Evolutionary conservation across 768 basidiomycete species (phyloP), one percentile per base, ranked within the genome.

Genomic region (Podaxis sp.): DNA sequence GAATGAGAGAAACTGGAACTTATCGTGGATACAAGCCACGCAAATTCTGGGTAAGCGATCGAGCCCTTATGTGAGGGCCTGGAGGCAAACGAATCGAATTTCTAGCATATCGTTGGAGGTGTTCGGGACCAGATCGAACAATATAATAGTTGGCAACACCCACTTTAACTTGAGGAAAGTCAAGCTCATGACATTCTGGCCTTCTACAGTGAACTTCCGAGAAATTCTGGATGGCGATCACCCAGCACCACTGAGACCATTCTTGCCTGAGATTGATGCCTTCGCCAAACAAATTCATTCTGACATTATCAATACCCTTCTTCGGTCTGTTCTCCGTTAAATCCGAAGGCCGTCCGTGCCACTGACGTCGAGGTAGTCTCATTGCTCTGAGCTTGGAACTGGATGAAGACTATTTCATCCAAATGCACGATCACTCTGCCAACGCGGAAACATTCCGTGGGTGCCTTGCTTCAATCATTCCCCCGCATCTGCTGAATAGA

Each of bases 21-120:
- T 83, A 77, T 63, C 77, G 81, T 63, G 83, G 83, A 1, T 85
- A 85, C 64, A 85, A 85, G 65, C 72, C 71, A 4, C 73, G 79
- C 4, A 73, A 77, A 50, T 81, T 81, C 60, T 84, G 78, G 79
- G 81, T 82, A 58, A 21, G 68, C 44, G 27, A 32, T 6, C 4
- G 0, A 21, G 13, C 28, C 7, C 7, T 9, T 23, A 14, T 44
- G 6, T 2, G 18, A 54, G 11, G 28, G 16, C 18, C 16, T 42
- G 32, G 13, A 21, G 21, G 7, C 6, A 27, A 0, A 38, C 0
- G 11, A 14, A 13, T 21, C 23, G 42, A 44, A 37, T 21, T 56
- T 37, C 16, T 44, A 80, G 79, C 72, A 76, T 57, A 74, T 80
- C 55, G 72, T 73, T 28, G 70, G 71, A 38, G 74, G 77, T 3